A percentile compares a stretch with the other conserved stretches of the same genome.
Conservation (phyloP, 1,284 basidiomycete species). For the Puccinia polysora region DNA sequence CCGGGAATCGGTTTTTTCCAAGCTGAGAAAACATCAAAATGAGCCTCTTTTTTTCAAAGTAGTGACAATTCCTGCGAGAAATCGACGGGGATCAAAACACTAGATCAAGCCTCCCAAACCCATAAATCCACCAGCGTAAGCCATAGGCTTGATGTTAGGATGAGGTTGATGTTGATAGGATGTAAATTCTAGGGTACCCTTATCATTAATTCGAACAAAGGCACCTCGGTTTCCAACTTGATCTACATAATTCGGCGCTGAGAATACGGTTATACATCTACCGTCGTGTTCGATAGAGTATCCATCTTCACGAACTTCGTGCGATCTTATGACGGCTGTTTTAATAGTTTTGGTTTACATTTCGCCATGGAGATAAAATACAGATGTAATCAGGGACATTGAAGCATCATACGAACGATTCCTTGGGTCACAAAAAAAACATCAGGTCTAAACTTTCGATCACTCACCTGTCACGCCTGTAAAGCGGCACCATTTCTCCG, state of each 20-base stretch:
- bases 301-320: slow-evolving; percentile 85
- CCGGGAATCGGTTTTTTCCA: too few relatives aligned
- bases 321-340: slow-evolving; percentile 81
- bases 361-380: neutral
- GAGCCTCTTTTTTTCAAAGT: neutral
- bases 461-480: slow-evolving; percentile 47
- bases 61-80: neutral
- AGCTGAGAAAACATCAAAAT: too few relatives aligned
- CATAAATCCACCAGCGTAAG: slow-evolving; percentile 47
- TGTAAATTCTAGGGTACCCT: slow-evolving; percentile 48
- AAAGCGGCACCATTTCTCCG: slow-evolving; percentile 48
- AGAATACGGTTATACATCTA: slow-evolving; percentile 72
- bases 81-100: neutral
- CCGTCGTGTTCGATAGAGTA: slow-evolving; percentile 86
- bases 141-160: slow-evolving; percentile 50
- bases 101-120: slow-evolving; percentile 39
- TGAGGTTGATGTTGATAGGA: slow-evolving; percentile 50
- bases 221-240: slow-evolving; percentile 51
- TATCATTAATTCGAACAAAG: slow-evolving; percentile 49
- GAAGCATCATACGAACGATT: neutral
- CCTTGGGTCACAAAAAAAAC: neutral
- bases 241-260: slow-evolving; percentile 52
- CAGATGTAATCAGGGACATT: slow-evolving; percentile 49
- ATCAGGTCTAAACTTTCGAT: neutral
- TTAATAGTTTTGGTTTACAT: slow-evolving; percentile 58